Base-by-base conservation (phyloP, 768 basidiomycete species). In the Leccinum variicolor region DNA sequence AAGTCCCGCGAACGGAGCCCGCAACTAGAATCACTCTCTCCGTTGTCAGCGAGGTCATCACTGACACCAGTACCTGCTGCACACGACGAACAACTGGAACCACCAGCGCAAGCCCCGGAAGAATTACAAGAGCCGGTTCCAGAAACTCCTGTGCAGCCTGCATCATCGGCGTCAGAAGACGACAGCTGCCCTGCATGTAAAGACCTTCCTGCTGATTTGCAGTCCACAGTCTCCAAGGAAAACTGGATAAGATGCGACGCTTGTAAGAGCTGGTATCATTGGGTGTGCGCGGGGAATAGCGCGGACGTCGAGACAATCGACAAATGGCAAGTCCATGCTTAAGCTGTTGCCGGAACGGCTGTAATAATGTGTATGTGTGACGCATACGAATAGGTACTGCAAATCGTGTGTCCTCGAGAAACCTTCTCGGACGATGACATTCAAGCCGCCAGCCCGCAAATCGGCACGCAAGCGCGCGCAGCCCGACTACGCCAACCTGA, bases 231-330 rank as follows among this genome's bases (percentile, higher is more conserved):
- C 52, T 81, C 83, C 60, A 86, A 87, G 69, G 89, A 90, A 61
- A 84, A 76, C 64, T 94, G 92, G 92, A 84, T 94, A 55, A 75
- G 84, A 61, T 94, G 92, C 69, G 91, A 92, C 65, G 80, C 81
- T 21, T 92, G 89, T 77, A 87, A 86, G 72, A 81, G 76, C 29
- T 92, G 90, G 90, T 92, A 84, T 69, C 90, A 92, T 67, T 93
- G 90, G 89, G 76, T 81, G 57, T 92, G 90, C 72, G 87, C 82
- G 14, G 87, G 88, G 25, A 81, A 84, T 46, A 82, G 82, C 14
- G 79, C 79, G 39, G 85, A 86, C 59, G 77, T 87, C 11, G 83
- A 85, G 34, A 77, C 78, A 14, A 82, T 93, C 57, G 89, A 90
- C 69, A 92, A 89, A 79, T 92, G 88, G 90, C 89, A 65, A 63